Evolutionary conservation across 2,329 filamentous ascomycete species (phyloP).

Genomic region (Orbilia blumenaviensis): DNA sequence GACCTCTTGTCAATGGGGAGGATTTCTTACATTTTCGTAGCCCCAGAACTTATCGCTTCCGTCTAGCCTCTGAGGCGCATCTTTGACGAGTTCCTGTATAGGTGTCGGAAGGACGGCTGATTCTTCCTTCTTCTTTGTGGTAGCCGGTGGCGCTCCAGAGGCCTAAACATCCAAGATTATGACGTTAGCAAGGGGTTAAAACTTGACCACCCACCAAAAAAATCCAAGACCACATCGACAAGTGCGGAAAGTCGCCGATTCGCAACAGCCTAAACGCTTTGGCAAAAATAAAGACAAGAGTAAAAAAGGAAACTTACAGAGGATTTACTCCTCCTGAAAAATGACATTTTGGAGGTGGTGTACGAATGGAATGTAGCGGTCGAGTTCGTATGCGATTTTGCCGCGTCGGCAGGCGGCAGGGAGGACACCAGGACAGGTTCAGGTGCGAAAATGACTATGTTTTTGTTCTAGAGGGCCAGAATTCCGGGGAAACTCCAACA

Average conservation of each 20-base stretch:
- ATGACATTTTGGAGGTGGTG: slow-evolving; percentile 37
- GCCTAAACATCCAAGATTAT: slow-evolving; percentile 21
- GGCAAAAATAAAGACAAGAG: neutral
- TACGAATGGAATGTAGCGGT: slow-evolving; percentile 9
- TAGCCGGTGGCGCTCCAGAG: slow-evolving; percentile 39
- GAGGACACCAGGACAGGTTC: slow-evolving; percentile 42
- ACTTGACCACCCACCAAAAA: neutral
- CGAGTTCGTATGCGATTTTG: slow-evolving; percentile 42
- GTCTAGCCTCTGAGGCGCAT: slow-evolving; percentile 81
- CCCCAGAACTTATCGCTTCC: slow-evolving; percentile 99
- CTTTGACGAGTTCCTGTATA: slow-evolving; percentile 76
- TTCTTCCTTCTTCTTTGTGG: slow-evolving; percentile 50
- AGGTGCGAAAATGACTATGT: slow-evolving; percentile 31
- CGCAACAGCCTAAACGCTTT: neutral
- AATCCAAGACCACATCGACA: neutral
- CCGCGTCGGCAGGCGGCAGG: slow-evolving; percentile 46
- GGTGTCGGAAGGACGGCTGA: slow-evolving; percentile 43
- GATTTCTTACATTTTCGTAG: slow-evolving; percentile 84
- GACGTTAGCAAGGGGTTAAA: neutral
- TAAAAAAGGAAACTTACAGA: slow-evolving; percentile 36
- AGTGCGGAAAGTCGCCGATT: neutral
- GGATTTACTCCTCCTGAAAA: slow-evolving; percentile 52
- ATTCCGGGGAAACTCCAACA: neutral
- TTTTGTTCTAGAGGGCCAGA: slow-evolving; percentile 7
- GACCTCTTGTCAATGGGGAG: neutral